phyloP scores from a whole-genome alignment of 2,329 filamentous ascomycete species.

The Penicillium freii region DNA sequence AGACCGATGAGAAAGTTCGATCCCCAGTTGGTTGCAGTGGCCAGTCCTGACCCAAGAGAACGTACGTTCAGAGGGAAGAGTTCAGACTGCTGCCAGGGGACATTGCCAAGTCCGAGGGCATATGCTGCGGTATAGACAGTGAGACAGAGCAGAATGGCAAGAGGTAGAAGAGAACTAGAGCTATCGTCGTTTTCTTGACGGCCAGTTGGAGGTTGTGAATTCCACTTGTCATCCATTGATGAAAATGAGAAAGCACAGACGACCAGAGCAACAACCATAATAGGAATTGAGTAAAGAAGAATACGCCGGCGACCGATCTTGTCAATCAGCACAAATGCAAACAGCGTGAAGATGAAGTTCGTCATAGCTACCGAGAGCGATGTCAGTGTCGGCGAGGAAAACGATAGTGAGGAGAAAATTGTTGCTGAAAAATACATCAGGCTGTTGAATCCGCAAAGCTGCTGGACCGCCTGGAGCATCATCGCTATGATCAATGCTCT shows the following conservation, averaged over 20 bases:
- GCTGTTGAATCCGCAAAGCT: slow-evolving; percentile 86
- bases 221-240: slow-evolving; percentile 52
- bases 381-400: slow-evolving; percentile 73
- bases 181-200: slow-evolving; percentile 23
- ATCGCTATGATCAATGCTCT: slow-evolving; percentile 82
- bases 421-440: slow-evolving; percentile 90
- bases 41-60: slow-evolving; percentile 60
- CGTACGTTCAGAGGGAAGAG: slow-evolving; percentile 71
- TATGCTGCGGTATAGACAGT: slow-evolving; percentile 83
- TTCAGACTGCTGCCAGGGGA: slow-evolving; percentile 96
- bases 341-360: slow-evolving; percentile 76
- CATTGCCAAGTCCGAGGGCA: slow-evolving; percentile 82
- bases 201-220: slow-evolving; percentile 18
- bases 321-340: slow-evolving; percentile 74
- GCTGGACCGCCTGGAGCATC: slow-evolving; percentile 81
- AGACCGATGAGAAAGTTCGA: slow-evolving; percentile 83
- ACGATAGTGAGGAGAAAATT: slow-evolving; percentile 75
- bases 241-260: slow-evolving; percentile 71
- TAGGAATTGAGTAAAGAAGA: slow-evolving; percentile 75
- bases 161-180: slow-evolving; percentile 32
- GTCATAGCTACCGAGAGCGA: slow-evolving; percentile 78
- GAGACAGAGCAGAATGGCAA: slow-evolving; percentile 69
- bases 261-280: slow-evolving; percentile 74
- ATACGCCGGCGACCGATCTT: slow-evolving; percentile 75
- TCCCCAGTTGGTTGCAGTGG: slow-evolving; percentile 79